phyloP scores from a whole-genome alignment of 495 filamentous ascomycete species.

The Viridothelium virens region DNA sequence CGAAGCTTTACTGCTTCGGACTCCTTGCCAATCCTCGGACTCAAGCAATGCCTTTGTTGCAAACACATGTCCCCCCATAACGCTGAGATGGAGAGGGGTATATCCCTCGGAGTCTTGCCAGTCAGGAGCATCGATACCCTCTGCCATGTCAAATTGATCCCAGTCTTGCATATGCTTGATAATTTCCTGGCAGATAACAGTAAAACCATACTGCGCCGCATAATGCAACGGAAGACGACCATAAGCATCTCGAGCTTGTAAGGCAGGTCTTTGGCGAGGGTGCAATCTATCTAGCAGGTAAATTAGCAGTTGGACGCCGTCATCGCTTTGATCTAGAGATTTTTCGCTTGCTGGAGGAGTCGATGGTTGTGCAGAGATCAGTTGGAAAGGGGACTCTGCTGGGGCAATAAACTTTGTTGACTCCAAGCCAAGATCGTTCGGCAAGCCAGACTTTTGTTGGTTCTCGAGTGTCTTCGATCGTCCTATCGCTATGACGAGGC shows the following conservation, averaged over 20 bases:
- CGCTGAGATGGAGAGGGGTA: conserved; percentile 83
- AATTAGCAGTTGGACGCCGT: conserved; percentile 63
- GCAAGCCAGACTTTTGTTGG: conserved; percentile 21
- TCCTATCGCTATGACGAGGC: conserved; percentile 82
- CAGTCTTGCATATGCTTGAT: conserved; percentile 83
- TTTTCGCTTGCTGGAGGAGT: conserved; percentile 37
- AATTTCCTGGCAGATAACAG: conserved; percentile 75
- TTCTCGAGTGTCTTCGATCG: conserved; percentile 58
- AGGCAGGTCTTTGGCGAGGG: conserved; percentile 58
- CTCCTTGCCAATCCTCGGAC: conserved; percentile 64
- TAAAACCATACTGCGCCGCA: conserved; percentile 89
- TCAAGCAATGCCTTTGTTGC: conserved; percentile 75
- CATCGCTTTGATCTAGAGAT: conserved; percentile 59
- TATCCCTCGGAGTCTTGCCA: conserved; percentile 94
- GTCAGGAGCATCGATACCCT: conserved; percentile 72
- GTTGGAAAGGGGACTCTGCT: conserved; percentile 56
- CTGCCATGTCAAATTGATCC: conserved; percentile 73
- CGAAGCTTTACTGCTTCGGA: conserved; percentile 49
- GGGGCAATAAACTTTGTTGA: conserved; percentile 66
- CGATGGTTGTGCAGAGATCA: conserved; percentile 48
- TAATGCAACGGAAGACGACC: conserved; percentile 90
- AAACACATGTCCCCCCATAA: conserved; percentile 80
- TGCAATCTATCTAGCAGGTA: conserved; percentile 64
- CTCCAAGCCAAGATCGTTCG: conserved; percentile 46
- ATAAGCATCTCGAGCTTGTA: conserved; percentile 64